phyloP scores from a whole-genome alignment of 1,139 yeast species.

The Candida tunisiensis region DNA sequence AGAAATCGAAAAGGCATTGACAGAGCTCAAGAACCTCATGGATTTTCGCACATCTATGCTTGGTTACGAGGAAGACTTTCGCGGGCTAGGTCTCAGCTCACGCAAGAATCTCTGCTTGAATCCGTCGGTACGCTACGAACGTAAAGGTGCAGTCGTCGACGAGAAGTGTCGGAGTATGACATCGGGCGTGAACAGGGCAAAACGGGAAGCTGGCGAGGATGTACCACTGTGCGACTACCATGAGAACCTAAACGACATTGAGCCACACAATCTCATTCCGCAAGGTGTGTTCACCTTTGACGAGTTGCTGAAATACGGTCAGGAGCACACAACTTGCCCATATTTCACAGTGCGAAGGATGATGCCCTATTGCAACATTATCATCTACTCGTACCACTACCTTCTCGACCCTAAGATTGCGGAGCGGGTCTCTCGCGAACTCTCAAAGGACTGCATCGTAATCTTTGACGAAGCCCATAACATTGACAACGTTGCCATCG shows the following conservation, averaged over 20 bases:
- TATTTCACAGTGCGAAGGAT: slow-evolving; percentile 95
- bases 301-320: slow-evolving; percentile 59
- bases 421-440: slow-evolving; percentile 81
- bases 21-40: slow-evolving; percentile 85
- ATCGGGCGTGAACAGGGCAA: slow-evolving; percentile 68
- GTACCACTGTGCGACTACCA: slow-evolving; percentile 68
- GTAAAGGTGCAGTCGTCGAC: slow-evolving; percentile 89
- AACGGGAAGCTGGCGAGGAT: slow-evolving; percentile 44
- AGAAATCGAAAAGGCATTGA: slow-evolving; percentile 91
- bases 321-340: slow-evolving; percentile 72
- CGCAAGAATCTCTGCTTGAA: slow-evolving; percentile 89
- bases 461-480: slow-evolving; percentile 98
- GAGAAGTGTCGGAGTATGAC: slow-evolving; percentile 92
- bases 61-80: slow-evolving; percentile 65
- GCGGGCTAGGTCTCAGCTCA: slow-evolving; percentile 87
- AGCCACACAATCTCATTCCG: slow-evolving; percentile 79
- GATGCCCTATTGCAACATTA: slow-evolving; percentile 89
- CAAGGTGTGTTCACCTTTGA: slow-evolving; percentile 93
- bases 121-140: slow-evolving; percentile 72
- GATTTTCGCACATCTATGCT: slow-evolving; percentile 65
- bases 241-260: slow-evolving; percentile 71
- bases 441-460: slow-evolving; percentile 83
- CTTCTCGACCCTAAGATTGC: slow-evolving; percentile 93
- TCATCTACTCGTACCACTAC: slow-evolving; percentile 93
- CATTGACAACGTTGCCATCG: slow-evolving; percentile 96